Conservation (phyloP, 176 grass and related monocot genomes). For the Eleusine coracana region DNA sequence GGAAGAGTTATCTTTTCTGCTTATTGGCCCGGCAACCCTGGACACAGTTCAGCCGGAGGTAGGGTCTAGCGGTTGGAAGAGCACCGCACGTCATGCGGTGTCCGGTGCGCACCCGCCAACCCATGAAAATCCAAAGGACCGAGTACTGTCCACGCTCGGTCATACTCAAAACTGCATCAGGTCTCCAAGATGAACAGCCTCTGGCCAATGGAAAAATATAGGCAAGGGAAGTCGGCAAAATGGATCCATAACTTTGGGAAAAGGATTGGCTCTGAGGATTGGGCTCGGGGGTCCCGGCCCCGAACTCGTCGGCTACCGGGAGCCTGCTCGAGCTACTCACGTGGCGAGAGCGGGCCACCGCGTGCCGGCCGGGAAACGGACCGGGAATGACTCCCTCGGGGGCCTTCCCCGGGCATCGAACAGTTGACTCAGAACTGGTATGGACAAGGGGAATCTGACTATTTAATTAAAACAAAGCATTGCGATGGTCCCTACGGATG, state of each 20-base stretch:
- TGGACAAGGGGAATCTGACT: no score
- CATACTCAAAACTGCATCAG: conserved; percentile 82
- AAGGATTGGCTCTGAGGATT: conserved; percentile 61
- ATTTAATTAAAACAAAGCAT: no score
- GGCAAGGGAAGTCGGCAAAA: conserved; percentile 89
- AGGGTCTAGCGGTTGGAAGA: conserved; percentile 73
- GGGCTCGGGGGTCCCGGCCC: conserved; percentile 11
- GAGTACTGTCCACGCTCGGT: conserved; percentile 53
- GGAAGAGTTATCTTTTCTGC: conserved; percentile 90
- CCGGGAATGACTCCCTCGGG: conserved; percentile 1
- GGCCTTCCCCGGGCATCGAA: no score
- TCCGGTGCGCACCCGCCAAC: conserved; percentile 55
- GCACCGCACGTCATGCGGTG: conserved; percentile 68
- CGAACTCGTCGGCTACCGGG: neutral
- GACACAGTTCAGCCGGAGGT: conserved; percentile 77
- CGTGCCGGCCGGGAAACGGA: neutral
- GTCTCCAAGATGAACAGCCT: conserved; percentile 78
- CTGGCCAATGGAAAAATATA: conserved; percentile 72
- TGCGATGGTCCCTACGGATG: no score
- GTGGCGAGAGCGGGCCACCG: neutral
- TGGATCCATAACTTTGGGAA: conserved; percentile 73
- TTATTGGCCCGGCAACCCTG: conserved; percentile 75
- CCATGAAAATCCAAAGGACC: conserved; percentile 49
- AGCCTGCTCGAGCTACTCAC: neutral
- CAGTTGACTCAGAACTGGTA: no score